These are phyloP conservation scores for Sporothrix brasiliensis DNA, from an alignment of 2,329 filamentous ascomycete species.

Conservation along the genomic window DNA sequence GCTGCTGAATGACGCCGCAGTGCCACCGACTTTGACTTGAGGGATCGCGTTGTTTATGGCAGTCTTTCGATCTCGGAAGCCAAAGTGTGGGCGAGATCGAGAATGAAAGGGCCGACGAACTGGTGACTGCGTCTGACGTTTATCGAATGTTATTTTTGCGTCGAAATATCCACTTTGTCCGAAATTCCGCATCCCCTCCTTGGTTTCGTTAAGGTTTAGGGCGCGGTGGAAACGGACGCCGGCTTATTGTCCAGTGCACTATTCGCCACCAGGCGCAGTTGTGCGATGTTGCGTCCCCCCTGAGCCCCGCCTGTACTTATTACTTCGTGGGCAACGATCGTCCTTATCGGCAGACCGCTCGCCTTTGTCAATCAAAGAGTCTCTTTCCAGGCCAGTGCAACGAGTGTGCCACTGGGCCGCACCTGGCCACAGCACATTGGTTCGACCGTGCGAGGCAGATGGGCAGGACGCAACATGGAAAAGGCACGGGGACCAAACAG, in stretches of 20 bases:
- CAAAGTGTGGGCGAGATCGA: background rate
- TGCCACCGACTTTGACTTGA: background rate
- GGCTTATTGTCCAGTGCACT: background rate
- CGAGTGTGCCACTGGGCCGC: background rate
- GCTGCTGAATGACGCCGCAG: too few relatives aligned
- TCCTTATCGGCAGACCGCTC: slow-evolving; percentile 15
- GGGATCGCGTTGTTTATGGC: background rate
- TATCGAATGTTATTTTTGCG: background rate
- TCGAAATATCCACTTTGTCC: background rate
- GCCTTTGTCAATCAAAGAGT: background rate
- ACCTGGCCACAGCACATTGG: slow-evolving; percentile 13
- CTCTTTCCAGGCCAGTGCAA: slow-evolving; percentile 10
- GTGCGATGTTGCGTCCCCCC: slow-evolving; percentile 3
- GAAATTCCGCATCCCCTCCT: background rate
- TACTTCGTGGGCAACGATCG: background rate
- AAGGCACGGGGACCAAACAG: background rate
- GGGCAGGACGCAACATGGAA: slow-evolving; percentile 10
- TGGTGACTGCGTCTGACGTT: background rate
- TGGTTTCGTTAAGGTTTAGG: background rate
- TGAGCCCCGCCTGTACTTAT: background rate
- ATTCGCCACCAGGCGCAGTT: slow-evolving; percentile 13
- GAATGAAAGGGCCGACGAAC: background rate
- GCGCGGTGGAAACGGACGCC: slow-evolving; percentile 16
- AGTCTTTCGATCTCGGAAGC: slow-evolving; percentile 4
- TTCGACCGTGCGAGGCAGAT: background rate